Percentiles rank a stretch among this genome's conserved stretches.
Evolutionary conservation across 2,329 filamentous ascomycete species (phyloP).

Genomic region (Stachybotrys elegans): DNA sequence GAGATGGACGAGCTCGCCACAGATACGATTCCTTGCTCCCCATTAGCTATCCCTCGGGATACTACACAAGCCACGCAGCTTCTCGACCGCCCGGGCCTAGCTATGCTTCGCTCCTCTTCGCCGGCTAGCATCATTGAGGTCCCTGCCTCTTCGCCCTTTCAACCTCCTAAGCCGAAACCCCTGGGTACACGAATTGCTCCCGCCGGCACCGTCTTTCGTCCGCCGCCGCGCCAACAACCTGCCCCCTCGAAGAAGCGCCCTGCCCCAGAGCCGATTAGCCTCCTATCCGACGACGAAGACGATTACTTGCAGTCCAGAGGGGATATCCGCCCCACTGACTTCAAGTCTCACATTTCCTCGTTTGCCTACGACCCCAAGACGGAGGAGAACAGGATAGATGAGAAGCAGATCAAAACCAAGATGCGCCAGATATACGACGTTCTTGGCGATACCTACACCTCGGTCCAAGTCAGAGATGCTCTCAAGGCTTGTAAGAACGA

Average conservation of each 20-base stretch:
- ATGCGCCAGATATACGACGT: conserved; percentile 32
- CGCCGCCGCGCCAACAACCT: conserved; percentile 29
- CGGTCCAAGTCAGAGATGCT: conserved; percentile 26
- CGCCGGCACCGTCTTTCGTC: conserved; percentile 65
- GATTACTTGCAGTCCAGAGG: conserved; percentile 46
- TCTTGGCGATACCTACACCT: conserved; percentile 23
- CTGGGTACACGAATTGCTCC: conserved; percentile 64
- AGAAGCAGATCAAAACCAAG: conserved; percentile 9
- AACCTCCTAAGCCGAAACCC: conserved; percentile 26
- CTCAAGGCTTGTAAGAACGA: conserved; percentile 26
- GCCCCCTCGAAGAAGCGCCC: conserved; percentile 27
- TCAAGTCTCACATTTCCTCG: conserved; percentile 35
- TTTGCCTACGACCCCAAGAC: conserved; percentile 44
- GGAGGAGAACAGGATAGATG: conserved; percentile 29
- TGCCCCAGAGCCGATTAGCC: conserved; percentile 37
- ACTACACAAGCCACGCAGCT: conserved; percentile 44
- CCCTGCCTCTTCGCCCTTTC: conserved; percentile 78
- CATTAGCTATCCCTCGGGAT: conserved; percentile 26
- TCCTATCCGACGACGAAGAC: conserved; percentile 45
- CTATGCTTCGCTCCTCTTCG: conserved; percentile 32
- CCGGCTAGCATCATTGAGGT: conserved; percentile 62
- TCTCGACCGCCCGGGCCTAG: conserved; percentile 33
- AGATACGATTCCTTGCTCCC: conserved; percentile 42
- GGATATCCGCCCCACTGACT: conserved; percentile 58
- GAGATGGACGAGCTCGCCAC: conserved; percentile 40